Base-by-base conservation (phyloP, 2,329 filamentous ascomycete species). In the Neonectria punicea region DNA sequence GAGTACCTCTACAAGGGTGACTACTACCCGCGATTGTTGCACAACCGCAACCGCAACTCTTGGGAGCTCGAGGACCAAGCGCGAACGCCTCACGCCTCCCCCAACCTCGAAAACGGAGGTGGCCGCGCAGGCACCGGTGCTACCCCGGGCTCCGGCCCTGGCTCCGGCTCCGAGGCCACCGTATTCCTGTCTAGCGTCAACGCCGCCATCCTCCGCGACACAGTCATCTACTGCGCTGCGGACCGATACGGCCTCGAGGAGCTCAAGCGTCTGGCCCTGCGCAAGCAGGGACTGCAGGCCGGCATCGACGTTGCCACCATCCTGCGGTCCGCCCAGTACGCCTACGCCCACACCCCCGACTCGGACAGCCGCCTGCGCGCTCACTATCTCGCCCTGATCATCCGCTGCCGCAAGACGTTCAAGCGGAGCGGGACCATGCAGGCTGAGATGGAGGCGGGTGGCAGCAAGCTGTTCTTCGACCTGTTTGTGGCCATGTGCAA, bases 381-480 rank as follows among this genome's bases (percentile, higher is more conserved):
- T 85, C 94, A 97, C 85, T 98, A 97, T 86, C 90, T 98, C 80
- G 93, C 94, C 80, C 89, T 98, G 82, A 97, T 98, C 82, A 97
- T 98, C 86, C 92, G 94, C 85, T 95, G 93, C 87, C 93, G 95
- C 81, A 94, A 94, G 86, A 97, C 93, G 77, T 98, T 98, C 83
- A 98, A 97, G 91, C 90, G 92, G 83, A 97, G 94, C 85, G 94
- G 94, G 83, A 98, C 94, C 82, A 97, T 98, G 94, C 94, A 98
- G 88, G 91, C 92, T 85, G 94, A 98, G 86, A 98, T 98, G 94
- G 93, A 97, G 86, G 90, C 90, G 81, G 94, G 94, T 80, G 94
- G 84, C 77, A 87, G 89, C 83, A 94, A 94, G 87, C 87, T 98
- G 84, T 98, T 96, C 87, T 98, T 98, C 84, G 94, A 98, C 87